A percentile compares a stretch with the other conserved stretches of the same genome.
These are phyloP conservation scores for Pythium diclinum DNA, from an alignment of 352 stramenopile species.

Conservation along the genomic window DNA sequence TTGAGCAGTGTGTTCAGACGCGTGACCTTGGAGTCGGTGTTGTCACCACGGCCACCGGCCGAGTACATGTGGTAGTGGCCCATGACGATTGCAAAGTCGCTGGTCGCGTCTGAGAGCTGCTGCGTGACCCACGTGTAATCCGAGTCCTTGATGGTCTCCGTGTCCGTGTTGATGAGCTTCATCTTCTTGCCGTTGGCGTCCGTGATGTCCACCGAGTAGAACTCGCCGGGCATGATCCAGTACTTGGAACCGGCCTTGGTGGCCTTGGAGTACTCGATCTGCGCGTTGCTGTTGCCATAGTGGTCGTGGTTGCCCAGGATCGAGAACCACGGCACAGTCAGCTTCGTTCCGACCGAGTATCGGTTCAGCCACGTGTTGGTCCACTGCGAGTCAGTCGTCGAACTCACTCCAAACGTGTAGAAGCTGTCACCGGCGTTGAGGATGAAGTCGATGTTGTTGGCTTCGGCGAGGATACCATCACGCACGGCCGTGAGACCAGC, in stretches of 20 bases:
- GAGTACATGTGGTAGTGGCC: constrained; percentile 31
- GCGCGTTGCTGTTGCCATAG: constrained; percentile 25
- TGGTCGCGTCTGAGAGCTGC: constrained; percentile 14
- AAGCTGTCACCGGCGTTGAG: constrained; percentile 30
- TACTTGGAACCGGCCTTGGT: constrained; percentile 26
- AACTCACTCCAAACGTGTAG: constrained; percentile 24
- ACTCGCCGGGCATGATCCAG: constrained; percentile 30
- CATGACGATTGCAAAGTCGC: constrained; percentile 23
- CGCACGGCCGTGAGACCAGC: constrained; percentile 20
- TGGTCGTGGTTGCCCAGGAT: constrained; percentile 32
- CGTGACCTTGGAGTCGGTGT: constrained; percentile 10
- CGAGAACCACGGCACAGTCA: constrained; percentile 28
- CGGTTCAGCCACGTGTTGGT: constrained; percentile 26
- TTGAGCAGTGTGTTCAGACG: constrained; percentile 23
- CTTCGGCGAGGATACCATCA: constrained; percentile 20
- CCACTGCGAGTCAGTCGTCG: constrained; percentile 24
- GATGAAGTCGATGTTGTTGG: constrained; percentile 27
- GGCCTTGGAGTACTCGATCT: constrained; percentile 29
- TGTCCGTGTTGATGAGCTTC: constrained; percentile 27
- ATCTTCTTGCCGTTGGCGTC: constrained; percentile 24
- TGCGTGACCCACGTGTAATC: constrained; percentile 25
- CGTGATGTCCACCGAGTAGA: constrained; percentile 26
- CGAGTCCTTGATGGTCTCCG: constrained; percentile 25
- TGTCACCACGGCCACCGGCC: constrained; percentile 19
- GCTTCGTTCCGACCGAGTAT: constrained; percentile 21